A percentile compares a stretch with the other conserved stretches of the same genome.
These are phyloP conservation scores for Nakazawaea pomicola DNA, from an alignment of 805 yeast species.

Conservation along the genomic window DNA sequence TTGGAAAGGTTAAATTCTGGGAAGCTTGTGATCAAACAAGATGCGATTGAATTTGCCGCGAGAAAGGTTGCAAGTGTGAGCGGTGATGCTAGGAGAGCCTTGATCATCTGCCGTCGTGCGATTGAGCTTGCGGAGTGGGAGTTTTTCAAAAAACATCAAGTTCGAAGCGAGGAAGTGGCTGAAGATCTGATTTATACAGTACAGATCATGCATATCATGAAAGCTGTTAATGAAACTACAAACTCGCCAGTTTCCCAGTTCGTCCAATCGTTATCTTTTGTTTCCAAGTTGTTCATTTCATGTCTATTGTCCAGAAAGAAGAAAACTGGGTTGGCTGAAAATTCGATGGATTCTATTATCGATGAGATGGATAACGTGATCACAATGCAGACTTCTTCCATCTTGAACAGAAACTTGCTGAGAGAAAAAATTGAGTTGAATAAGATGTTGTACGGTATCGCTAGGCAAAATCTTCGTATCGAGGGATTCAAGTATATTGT, in stretches of 20 bases:
- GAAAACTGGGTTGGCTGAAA: constrained; percentile 67
- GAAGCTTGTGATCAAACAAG: constrained; percentile 47
- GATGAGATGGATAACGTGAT: constrained; percentile 55
- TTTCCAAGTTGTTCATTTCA: constrained; percentile 67
- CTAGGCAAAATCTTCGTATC: constrained; percentile 32
- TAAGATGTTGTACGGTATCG: constrained; percentile 21
- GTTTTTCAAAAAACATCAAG: constrained; percentile 31
- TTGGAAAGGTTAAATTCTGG: constrained; percentile 31
- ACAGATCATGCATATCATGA: constrained; percentile 67
- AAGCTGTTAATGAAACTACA: constrained; percentile 76
- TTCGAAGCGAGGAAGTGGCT: constrained; percentile 15
- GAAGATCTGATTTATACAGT: constrained; percentile 42
- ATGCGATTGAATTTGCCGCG: constrained; percentile 88
- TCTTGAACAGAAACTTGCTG: constrained; percentile 17
- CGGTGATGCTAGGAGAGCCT: constrained; percentile 94
- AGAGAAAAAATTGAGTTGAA: constrained; percentile 20
- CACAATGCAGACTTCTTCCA: constrained; percentile 8
- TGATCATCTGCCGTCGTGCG: constrained; percentile 83
- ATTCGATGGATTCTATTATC: constrained; percentile 66
- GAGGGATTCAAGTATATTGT: constrained; percentile 56
- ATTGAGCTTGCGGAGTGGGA: constrained; percentile 80
- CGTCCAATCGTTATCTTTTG: constrained; percentile 55
- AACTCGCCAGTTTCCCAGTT: constrained; percentile 65
- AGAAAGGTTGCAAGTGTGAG: constrained; percentile 93
- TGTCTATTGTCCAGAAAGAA: constrained; percentile 61